These are phyloP conservation scores for Neurospora sp. DNA, from an alignment of 495 filamentous ascomycete genomes.

Conservation along the genomic window DNA sequence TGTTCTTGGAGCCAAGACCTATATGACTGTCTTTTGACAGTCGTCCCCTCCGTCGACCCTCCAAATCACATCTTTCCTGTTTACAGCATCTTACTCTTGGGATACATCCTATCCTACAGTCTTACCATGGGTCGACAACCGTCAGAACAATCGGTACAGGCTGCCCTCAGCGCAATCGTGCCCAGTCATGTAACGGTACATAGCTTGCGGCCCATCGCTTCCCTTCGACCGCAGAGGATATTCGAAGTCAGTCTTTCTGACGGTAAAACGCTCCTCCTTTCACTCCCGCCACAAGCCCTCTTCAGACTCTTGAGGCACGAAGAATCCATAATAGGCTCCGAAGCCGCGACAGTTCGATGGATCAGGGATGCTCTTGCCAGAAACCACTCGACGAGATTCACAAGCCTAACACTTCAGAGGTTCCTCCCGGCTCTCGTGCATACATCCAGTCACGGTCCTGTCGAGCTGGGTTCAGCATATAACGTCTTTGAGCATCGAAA, in stretches of 20 bases:
- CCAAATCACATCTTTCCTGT: neutral
- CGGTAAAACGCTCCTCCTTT: constrained; percentile 23
- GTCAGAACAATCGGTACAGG: constrained; percentile 21
- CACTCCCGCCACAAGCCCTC: constrained; percentile 22
- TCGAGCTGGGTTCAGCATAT: constrained; percentile 17
- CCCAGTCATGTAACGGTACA: constrained; percentile 19
- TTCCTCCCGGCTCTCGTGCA: constrained; percentile 28
- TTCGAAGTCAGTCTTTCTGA: constrained; percentile 27
- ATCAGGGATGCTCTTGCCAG: constrained; percentile 6
- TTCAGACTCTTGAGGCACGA: constrained; percentile 33
- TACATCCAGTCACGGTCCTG: constrained; percentile 8
- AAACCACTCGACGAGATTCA: neutral
- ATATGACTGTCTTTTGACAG: neutral
- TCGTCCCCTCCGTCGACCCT: neutral
- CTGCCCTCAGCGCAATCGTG: constrained; percentile 20
- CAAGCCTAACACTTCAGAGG: neutral
- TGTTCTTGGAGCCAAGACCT: neutral
- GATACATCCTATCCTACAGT: neutral
- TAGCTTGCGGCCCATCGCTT: constrained; percentile 16
- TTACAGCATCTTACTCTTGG: neutral
- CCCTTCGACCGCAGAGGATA: constrained; percentile 22
- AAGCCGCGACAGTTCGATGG: constrained; percentile 25
- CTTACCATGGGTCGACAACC: constrained; percentile 28
- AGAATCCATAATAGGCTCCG: constrained; percentile 22
- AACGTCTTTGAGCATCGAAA: constrained; percentile 18